These are phyloP conservation scores for Mucor mucedo DNA, from an alignment of 371 early-diverging fungal species.

Conservation along the genomic window DNA sequence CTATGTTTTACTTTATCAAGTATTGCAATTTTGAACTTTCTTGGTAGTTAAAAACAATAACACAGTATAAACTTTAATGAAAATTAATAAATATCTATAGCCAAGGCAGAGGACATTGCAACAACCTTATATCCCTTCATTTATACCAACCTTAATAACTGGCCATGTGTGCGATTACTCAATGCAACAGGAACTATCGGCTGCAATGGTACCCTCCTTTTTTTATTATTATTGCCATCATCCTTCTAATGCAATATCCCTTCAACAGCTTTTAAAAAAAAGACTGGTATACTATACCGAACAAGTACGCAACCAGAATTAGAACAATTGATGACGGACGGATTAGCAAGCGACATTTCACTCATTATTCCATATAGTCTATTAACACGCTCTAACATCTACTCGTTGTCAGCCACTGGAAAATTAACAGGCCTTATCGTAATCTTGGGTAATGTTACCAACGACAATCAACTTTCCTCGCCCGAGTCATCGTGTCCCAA, in stretches of 20 bases:
- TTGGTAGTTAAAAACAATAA: neutral
- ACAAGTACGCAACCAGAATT: conserved; percentile 58
- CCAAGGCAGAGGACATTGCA: conserved; percentile 45
- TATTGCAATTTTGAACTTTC: conserved; percentile 8
- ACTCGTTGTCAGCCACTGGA: conserved; percentile 18
- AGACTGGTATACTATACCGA: conserved; percentile 67
- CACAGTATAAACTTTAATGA: too few relatives aligned
- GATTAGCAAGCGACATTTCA: conserved; percentile 51
- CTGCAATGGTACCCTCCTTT: conserved; percentile 53
- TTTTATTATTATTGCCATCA: neutral
- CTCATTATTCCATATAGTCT: conserved; percentile 67
- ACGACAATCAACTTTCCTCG: conserved; percentile 34
- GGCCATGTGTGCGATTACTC: conserved; percentile 67
- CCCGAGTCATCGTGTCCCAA: conserved; percentile 74
- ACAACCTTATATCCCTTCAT: conserved; percentile 53
- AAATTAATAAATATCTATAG: neutral
- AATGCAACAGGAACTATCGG: conserved; percentile 64
- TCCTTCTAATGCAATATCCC: neutral
- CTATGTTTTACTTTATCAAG: conserved; percentile 15
- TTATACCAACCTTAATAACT: conserved; percentile 58
- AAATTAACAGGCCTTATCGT: conserved; percentile 39
- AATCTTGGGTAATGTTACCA: conserved; percentile 14
- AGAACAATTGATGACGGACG: conserved; percentile 39
- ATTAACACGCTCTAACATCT: conserved; percentile 47
- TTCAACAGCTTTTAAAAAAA: conserved; percentile 25